phyloP scores from a whole-genome alignment of 2,329 filamentous ascomycete genomes.

The Lachnellula hyalina region DNA sequence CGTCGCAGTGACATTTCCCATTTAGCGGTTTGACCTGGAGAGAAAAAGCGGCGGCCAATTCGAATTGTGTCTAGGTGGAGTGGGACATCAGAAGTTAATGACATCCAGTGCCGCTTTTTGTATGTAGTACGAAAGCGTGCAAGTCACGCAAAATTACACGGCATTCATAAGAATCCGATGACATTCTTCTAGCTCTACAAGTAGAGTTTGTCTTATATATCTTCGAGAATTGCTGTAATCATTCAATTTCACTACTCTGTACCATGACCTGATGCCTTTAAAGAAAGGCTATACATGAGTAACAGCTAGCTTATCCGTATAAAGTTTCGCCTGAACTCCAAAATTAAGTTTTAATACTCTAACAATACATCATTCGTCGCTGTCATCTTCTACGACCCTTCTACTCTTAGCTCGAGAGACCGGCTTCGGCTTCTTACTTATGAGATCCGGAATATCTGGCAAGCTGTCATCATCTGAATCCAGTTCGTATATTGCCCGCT shows the following conservation, averaged over 20 bases:
- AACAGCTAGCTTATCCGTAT: neutral
- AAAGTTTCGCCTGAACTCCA: slow-evolving; percentile 12
- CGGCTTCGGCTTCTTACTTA: neutral
- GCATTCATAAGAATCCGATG: no score
- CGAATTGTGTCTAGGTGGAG: neutral
- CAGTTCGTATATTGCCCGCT: slow-evolving; percentile 40
- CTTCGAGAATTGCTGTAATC: no score
- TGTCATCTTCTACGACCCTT: slow-evolving; percentile 14
- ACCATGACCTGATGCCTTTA: neutral
- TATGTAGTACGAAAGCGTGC: no score
- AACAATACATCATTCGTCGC: slow-evolving; percentile 20
- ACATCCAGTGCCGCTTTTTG: no score
- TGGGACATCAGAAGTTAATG: no score
- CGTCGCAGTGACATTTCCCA: slow-evolving; percentile 1
- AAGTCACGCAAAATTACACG: no score
- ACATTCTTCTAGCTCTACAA: no score
- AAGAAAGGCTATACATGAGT: neutral
- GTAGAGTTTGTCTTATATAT: no score
- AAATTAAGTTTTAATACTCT: slow-evolving; percentile 16
- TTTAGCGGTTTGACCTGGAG: neutral
- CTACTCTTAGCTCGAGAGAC: slow-evolving; percentile 9
- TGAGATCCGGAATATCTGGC: slow-evolving; percentile 8
- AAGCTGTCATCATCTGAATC: slow-evolving; percentile 31
- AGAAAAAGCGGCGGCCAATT: neutral
- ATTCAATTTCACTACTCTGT: no score